These are phyloP conservation scores for Coffea humblotiana DNA, from an alignment of 305 asterid species.

Conservation along the genomic window DNA sequence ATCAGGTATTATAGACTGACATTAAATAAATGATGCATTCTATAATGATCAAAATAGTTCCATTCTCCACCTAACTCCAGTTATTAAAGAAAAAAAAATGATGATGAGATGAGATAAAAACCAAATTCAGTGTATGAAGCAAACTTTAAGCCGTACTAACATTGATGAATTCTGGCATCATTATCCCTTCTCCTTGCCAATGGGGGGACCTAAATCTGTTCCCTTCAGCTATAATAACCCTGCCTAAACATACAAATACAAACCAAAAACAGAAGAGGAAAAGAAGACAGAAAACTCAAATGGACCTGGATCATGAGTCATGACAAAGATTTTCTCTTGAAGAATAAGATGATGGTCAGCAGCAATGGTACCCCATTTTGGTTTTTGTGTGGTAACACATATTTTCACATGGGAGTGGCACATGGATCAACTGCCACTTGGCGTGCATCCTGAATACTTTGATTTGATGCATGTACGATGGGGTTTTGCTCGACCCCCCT, in stretches of 20 bases:
- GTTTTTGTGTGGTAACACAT: conserved; percentile 8
- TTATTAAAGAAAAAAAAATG: neutral
- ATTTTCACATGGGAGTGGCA: conserved; percentile 31
- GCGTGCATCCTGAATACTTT: no score
- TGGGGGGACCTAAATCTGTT: neutral
- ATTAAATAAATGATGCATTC: no score
- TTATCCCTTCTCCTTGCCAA: neutral
- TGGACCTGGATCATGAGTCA: neutral
- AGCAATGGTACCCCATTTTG: conserved; percentile 4
- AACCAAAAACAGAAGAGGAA: neutral
- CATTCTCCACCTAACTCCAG: neutral
- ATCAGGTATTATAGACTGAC: neutral
- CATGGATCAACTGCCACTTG: conserved; percentile 34
- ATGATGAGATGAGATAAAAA: neutral
- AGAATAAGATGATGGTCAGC: neutral
- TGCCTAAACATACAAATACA: neutral
- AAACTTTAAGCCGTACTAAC: conserved; percentile 2
- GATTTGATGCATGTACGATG: no score
- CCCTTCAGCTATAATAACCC: neutral
- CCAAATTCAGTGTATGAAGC: neutral
- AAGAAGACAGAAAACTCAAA: neutral
- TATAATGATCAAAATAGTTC: neutral
- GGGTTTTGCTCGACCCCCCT: conserved; percentile 23
- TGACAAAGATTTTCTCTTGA: conserved; percentile 3
- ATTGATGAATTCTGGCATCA: conserved; percentile 3